Evolutionary conservation across 176 grass and related monocot genomes (phyloP).

Genomic region (Cenchrus americanus): DNA sequence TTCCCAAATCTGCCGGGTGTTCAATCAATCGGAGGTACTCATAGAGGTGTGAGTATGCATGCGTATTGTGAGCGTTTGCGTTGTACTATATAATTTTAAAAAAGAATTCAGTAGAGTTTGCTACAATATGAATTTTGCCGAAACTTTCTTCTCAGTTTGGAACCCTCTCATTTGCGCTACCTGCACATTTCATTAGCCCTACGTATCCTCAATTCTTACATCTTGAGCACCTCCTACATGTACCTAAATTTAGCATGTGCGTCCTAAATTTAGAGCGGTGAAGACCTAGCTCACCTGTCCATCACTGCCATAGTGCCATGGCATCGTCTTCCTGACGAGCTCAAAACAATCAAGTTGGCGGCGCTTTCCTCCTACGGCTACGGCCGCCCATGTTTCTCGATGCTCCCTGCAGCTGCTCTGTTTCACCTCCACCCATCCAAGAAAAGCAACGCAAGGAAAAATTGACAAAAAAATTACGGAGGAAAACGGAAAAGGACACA

Average conservation of each 20-base stretch:
- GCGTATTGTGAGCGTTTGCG: too few species aligned
- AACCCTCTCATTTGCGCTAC: too few species aligned
- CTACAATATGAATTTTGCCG: not conserved
- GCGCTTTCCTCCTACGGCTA: constrained; percentile 36
- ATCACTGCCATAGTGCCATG: not conserved
- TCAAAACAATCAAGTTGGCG: constrained; percentile 1
- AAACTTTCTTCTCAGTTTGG: not conserved
- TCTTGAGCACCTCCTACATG: too few species aligned
- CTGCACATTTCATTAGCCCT: too few species aligned
- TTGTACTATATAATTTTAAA: too few species aligned
- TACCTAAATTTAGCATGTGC: too few species aligned
- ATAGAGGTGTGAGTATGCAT: too few species aligned
- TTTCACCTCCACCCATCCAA: constrained; percentile 43
- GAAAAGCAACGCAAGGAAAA: constrained; percentile 26
- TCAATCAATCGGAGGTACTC: too few species aligned
- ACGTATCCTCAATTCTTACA: too few species aligned
- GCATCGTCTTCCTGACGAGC: not conserved
- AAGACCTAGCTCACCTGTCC: not conserved
- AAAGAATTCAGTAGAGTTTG: not conserved
- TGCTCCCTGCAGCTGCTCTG: constrained; percentile 9
- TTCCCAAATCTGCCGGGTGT: too few species aligned
- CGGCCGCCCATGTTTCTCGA: constrained; percentile 46
- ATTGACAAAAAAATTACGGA: not conserved
- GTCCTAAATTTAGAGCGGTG: not conserved
- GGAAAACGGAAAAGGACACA: constrained; percentile 17